A percentile compares a stretch with the other conserved stretches of the same genome.
phyloP scores from a whole-genome alignment of 129 eudicot genomes.

The Flaveria ramosissima region DNA sequence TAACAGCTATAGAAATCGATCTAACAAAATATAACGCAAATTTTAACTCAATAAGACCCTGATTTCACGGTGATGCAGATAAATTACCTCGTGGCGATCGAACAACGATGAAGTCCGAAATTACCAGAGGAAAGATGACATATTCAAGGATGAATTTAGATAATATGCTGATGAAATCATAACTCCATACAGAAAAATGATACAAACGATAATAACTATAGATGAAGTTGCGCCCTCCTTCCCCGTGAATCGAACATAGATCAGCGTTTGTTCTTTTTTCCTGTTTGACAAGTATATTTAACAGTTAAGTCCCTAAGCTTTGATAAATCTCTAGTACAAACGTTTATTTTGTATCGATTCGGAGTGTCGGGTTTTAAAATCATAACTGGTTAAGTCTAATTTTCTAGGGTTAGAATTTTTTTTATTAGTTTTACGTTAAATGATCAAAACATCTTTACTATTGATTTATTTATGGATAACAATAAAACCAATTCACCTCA shows the following conservation, averaged over 20 bases:
- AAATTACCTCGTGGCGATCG: slow-evolving; percentile 26
- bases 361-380: too few species aligned
- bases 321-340: too few species aligned
- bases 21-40: background rate
- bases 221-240: slow-evolving; percentile 17
- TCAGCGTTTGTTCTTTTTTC: slow-evolving; percentile 17
- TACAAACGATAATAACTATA: slow-evolving; percentile 22
- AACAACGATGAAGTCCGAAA: slow-evolving; percentile 16
- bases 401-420: too few species aligned
- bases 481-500: too few species aligned
- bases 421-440: too few species aligned
- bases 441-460: too few species aligned
- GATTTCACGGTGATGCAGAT: background rate
- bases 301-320: too few species aligned
- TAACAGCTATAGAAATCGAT: slow-evolving; percentile 13
- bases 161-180: slow-evolving; percentile 19
- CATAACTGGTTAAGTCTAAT: too few species aligned
- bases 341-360: too few species aligned
- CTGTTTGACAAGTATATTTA: background rate
- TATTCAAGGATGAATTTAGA: background rate
- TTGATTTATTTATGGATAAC: too few species aligned
- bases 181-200: slow-evolving; percentile 20
- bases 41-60: slow-evolving; percentile 1
- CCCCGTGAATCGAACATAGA: slow-evolving; percentile 17
- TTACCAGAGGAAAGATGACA: background rate